Evolutionary conservation across 176 grass and related monocot genomes (phyloP).

Genomic region (Paspalum vaginatum): DNA sequence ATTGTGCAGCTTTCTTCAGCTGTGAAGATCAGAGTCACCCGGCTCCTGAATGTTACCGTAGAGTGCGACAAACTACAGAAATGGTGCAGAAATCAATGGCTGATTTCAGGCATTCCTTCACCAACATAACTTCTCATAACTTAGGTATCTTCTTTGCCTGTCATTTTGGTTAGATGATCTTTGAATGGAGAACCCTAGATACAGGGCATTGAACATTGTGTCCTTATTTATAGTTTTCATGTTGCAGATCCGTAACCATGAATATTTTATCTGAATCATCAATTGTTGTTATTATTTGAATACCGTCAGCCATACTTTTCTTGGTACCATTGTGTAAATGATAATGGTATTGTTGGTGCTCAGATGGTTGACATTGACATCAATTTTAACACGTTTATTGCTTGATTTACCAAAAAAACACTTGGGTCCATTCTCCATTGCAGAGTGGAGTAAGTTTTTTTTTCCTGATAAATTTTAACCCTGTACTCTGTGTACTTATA

Average conservation of each 20-base stretch:
- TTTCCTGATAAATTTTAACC: background rate
- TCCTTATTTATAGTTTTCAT: background rate
- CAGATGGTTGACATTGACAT: background rate
- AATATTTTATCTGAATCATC: background rate
- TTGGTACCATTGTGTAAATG: background rate
- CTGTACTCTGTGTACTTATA: background rate
- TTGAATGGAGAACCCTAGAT: background rate
- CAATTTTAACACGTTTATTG: background rate
- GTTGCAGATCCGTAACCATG: background rate
- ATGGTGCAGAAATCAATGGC: conserved; percentile 27
- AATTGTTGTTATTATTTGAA: background rate
- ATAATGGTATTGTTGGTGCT: background rate
- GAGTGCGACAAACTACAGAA: conserved; percentile 36
- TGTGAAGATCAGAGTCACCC: conserved; percentile 39
- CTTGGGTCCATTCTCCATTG: background rate
- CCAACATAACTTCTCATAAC: conserved; percentile 26
- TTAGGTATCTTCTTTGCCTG: conserved; percentile 34
- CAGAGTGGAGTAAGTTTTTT: background rate
- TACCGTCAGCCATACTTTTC: background rate
- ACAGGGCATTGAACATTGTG: background rate
- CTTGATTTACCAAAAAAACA: background rate
- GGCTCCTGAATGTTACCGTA: conserved; percentile 46
- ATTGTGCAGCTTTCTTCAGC: conserved; percentile 59
- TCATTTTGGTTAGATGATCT: background rate
- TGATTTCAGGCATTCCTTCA: conserved; percentile 32